Evolutionary conservation across 768 basidiomycete genomes (phyloP).

Genomic region (Pleurotus pulmonarius): DNA sequence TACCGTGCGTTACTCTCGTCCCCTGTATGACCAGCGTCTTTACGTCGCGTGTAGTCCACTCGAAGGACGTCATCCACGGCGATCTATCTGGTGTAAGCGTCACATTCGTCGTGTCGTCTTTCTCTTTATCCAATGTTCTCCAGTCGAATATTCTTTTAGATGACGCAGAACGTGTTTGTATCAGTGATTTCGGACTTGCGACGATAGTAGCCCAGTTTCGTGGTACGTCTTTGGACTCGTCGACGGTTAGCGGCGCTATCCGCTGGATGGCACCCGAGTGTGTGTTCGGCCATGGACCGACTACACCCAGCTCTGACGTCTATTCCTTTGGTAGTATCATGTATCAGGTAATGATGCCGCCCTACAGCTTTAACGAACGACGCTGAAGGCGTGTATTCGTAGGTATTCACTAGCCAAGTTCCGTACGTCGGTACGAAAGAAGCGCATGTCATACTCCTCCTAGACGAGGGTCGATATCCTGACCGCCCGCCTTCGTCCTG

Average conservation of each 20-base stretch:
- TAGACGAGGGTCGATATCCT: slow-evolving; percentile 6
- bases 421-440: slow-evolving; percentile 10
- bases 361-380: too few relatives aligned
- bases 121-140: too few relatives aligned
- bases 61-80: background rate
- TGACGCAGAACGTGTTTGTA: background rate
- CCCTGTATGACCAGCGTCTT: background rate
- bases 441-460: background rate
- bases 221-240: background rate
- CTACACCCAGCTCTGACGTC: slow-evolving; percentile 20
- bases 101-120: too few relatives aligned
- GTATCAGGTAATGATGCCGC: slow-evolving; percentile 11
- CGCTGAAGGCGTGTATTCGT: too few relatives aligned
- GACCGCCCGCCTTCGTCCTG: background rate
- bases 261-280: slow-evolving; percentile 5
- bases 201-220: background rate
- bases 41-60: background rate
- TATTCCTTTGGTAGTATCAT: slow-evolving; percentile 34
- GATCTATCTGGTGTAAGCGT: background rate
- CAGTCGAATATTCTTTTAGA: slow-evolving; percentile 2
- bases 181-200: background rate
- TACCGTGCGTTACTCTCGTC: background rate
- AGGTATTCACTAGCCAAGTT: slow-evolving; percentile 8
- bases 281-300: background rate
- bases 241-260: background rate